Conservation (phyloP, 2,329 filamentous ascomycete species). For the Colletotrichum musae region DNA sequence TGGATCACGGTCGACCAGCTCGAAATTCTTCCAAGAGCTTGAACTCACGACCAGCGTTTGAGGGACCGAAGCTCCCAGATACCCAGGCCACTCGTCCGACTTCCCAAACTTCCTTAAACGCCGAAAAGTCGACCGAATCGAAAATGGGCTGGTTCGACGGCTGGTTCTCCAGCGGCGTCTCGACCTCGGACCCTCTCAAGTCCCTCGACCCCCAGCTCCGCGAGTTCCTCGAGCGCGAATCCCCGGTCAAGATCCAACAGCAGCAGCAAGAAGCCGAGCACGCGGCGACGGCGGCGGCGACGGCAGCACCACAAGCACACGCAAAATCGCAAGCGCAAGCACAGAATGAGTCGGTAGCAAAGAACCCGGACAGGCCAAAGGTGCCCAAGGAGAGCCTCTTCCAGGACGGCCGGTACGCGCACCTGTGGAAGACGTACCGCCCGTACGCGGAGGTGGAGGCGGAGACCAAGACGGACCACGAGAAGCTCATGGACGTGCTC, state of each 20-base stretch:
- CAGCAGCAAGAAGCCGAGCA: constrained; percentile 42
- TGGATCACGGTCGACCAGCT: constrained; percentile 23
- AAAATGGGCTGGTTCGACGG: constrained; percentile 72
- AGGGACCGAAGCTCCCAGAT: constrained; percentile 1
- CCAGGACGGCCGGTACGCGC: constrained; percentile 77
- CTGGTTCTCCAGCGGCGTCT: constrained; percentile 62
- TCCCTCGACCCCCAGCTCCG: constrained; percentile 87
- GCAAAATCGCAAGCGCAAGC: constrained; percentile 26
- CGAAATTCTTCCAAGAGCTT: constrained; percentile 39
- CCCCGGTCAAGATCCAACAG: constrained; percentile 76
- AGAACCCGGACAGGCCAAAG: constrained; percentile 38
- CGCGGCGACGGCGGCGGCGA: constrained; percentile 35
- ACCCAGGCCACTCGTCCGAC: background rate
- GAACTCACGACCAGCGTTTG: constrained; percentile 23
- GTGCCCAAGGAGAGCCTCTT: constrained; percentile 69
- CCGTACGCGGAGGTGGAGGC: constrained; percentile 79
- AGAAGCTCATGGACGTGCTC: constrained; percentile 84
- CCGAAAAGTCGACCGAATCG: constrained; percentile 9
- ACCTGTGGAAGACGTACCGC: constrained; percentile 94
- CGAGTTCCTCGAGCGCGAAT: constrained; percentile 88
- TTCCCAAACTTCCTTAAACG: too few relatives aligned
- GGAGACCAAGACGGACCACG: constrained; percentile 80
- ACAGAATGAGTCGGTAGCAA: constrained; percentile 11
- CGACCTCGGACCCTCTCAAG: constrained; percentile 71
- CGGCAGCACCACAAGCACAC: constrained; percentile 41